Evolutionary conservation across 2,329 filamentous ascomycete genomes (phyloP).

Genomic region (Fusarium continuum): DNA sequence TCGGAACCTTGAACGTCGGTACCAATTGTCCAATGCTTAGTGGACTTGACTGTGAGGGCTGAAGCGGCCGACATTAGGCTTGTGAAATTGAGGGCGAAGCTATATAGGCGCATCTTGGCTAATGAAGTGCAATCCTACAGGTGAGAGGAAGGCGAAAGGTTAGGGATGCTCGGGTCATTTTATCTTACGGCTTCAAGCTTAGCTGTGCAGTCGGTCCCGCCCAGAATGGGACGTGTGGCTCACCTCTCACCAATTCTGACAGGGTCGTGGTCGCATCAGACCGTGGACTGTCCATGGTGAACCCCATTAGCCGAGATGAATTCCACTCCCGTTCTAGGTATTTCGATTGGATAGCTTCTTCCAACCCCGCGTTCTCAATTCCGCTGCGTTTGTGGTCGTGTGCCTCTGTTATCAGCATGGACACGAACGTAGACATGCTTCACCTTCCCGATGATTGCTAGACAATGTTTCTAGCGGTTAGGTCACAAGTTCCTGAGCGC

Average conservation of each 20-base stretch:
- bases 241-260: background rate
- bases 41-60: slow-evolving; percentile 19
- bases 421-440: background rate
- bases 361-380: background rate
- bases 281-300: background rate
- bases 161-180: fast-evolving
- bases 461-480: too few relatives aligned
- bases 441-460: background rate
- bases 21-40: slow-evolving; percentile 19
- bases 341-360: background rate
- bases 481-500: too few relatives aligned
- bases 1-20: slow-evolving; percentile 28
- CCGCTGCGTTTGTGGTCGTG: background rate
- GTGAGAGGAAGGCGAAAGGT: fast-evolving
- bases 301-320: background rate
- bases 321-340: background rate
- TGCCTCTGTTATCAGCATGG: background rate
- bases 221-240: too few relatives aligned
- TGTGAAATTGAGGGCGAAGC: background rate
- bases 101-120: slow-evolving; percentile 2
- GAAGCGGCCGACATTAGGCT: slow-evolving; percentile 5
- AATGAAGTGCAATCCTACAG: background rate
- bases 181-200: background rate
- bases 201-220: too few relatives aligned
- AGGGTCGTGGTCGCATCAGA: background rate